Evolutionary conservation across 305 asterid genomes (phyloP).

Genomic region (Euphrasia arctica): DNA sequence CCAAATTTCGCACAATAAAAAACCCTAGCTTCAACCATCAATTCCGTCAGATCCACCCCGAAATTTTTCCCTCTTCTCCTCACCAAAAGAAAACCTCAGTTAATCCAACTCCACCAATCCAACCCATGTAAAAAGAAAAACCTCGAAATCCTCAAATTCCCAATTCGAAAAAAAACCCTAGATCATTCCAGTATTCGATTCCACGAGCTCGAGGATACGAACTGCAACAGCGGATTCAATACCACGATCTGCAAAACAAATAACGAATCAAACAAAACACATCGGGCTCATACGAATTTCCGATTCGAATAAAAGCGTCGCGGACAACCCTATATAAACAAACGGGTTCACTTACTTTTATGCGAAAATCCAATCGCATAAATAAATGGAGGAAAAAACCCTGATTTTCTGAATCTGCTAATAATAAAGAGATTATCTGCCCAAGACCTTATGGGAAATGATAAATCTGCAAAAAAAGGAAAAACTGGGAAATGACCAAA

Average conservation of each 20-base stretch:
- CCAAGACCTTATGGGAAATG: background rate
- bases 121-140: background rate
- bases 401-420: background rate
- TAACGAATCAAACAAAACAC: background rate
- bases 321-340: background rate
- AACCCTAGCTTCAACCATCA: conserved; percentile 40
- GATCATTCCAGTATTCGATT: background rate
- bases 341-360: background rate
- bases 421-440: background rate
- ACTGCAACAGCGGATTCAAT: background rate
- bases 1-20: conserved; percentile 28
- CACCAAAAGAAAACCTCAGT: background rate
- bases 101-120: background rate
- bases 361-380: background rate
- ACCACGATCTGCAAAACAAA: background rate
- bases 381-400: background rate
- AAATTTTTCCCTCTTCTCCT: background rate
- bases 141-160: background rate
- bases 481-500: background rate
- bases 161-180: background rate
- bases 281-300: background rate
- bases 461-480: background rate
- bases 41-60: conserved; percentile 16
- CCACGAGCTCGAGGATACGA: background rate
- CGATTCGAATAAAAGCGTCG: background rate